Base-by-base conservation (phyloP, 768 basidiomycete species). In the Mycena amicta region DNA sequence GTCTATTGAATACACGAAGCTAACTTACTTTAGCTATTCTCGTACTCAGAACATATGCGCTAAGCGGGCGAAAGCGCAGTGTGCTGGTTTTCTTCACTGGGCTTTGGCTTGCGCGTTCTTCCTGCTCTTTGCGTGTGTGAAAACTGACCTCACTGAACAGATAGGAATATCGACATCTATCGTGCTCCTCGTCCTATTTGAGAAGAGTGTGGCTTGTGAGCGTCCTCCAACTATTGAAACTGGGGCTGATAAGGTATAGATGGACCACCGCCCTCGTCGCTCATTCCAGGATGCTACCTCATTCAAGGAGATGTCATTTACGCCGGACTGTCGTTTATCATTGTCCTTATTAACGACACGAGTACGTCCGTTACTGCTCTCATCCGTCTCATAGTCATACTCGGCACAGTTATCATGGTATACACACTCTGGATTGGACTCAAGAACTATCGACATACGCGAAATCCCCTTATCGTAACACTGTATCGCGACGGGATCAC, bases 401-500 rank as follows among this genome's bases (percentile, higher is more conserved):
- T 3, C 16, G 3, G 3, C 27, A 6, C 46, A 71, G 70, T 60
- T 20, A 66, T 70, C 37, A 70, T 71, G 68, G 45, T 58, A 0
- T 55, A 68, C 22, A 68, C 63, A 1, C 49, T 70, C 2, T 68
- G 64, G 60, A 57, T 69, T 28, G 66, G 68, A 5, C 15, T 68
- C 25, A 63, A 52, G 13, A 62, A 59, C 27, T 70, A 63, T 49
- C 59, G 68, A 20, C 56, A 66, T 46, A 59, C 64, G 2, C 49
- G 50, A 26, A 71, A 63, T 41, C 62, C 60, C 0, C 53, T 71
- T 1, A 55, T 71, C 11, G 45, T 50, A 5, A 61, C 64, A 2
- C 43, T 71, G 1, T 71, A 67, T 50, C 61, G 64, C 22, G 70
- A 71, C 28, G 68, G 70, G 2, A 58, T 65, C 40, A 57, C 58